Conservation (phyloP, 768 basidiomycete genomes). For the Paxillus rubicundulus region DNA sequence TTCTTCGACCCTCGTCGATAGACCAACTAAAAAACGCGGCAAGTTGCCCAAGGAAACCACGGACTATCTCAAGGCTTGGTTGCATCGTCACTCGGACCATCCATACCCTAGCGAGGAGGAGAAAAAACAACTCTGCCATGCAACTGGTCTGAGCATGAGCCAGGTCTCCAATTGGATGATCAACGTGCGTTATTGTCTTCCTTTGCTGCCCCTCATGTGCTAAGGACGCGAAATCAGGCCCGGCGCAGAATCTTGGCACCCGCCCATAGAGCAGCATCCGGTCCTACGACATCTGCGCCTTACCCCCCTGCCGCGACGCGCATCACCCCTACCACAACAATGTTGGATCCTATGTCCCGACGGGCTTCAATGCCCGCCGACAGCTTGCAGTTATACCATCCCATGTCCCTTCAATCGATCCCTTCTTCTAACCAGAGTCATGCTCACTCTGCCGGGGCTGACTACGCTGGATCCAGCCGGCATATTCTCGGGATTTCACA, state of each 20-base stretch:
- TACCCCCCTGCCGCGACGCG: conserved; percentile 49
- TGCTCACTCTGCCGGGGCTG: conserved; percentile 32
- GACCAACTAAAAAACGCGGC: conserved; percentile 78
- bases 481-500: conserved; percentile 46
- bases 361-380: conserved; percentile 70
- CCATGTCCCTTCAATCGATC: conserved; percentile 68
- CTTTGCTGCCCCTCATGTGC: conserved; percentile 9
- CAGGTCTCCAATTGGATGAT: conserved; percentile 96
- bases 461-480: conserved; percentile 43
- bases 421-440: conserved; percentile 32
- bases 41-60: conserved; percentile 91
- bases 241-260: conserved; percentile 81
- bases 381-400: conserved; percentile 71
- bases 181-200: conserved; percentile 53
- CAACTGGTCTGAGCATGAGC: conserved; percentile 83
- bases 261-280: conserved; percentile 70
- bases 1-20: conserved; percentile 63
- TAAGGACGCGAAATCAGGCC: conserved; percentile 47
- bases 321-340: conserved; percentile 18
- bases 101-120: conserved; percentile 89
- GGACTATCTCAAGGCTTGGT: conserved; percentile 85
- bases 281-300: conserved; percentile 76
- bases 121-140: conserved; percentile 85
- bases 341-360: conserved; percentile 44
- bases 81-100: conserved; percentile 84